Conservation (phyloP, 148 eudicot species). For the Chenopodium berlandieri region DNA sequence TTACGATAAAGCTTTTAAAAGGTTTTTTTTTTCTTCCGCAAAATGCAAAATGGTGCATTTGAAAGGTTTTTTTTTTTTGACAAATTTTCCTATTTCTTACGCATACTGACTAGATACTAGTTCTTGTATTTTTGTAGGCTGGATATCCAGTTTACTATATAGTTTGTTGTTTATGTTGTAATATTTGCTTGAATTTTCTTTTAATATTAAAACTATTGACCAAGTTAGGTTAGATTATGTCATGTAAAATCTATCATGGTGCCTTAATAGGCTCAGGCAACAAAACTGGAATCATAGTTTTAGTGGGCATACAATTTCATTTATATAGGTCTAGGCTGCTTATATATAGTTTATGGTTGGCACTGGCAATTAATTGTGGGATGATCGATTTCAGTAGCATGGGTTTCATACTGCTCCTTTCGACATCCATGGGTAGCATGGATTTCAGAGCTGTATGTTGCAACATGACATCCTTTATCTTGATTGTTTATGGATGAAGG, state of each 20-base stretch:
- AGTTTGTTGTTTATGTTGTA: no score
- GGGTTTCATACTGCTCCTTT: neutral
- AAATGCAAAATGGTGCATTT: no score
- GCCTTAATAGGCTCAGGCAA: neutral
- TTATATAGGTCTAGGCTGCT: neutral
- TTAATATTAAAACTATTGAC: neutral
- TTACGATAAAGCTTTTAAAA: no score
- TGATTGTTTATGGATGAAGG: neutral
- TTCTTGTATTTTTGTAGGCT: conserved; percentile 3
- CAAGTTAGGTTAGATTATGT: neutral
- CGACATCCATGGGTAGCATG: neutral
- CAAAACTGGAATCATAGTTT: neutral
- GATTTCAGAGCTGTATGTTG: neutral
- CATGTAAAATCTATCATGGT: neutral
- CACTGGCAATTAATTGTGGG: neutral
- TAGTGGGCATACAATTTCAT: neutral
- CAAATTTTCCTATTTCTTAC: no score
- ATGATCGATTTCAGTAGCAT: neutral
- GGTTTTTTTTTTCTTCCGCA: no score
- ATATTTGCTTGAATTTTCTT: no score
- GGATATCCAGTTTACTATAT: neutral
- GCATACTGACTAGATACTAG: neutral
- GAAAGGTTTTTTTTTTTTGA: no score
- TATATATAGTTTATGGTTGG: neutral
- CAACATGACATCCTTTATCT: neutral